Base-by-base conservation (phyloP, 805 yeast species). In the Yamadazyma laniorum region DNA sequence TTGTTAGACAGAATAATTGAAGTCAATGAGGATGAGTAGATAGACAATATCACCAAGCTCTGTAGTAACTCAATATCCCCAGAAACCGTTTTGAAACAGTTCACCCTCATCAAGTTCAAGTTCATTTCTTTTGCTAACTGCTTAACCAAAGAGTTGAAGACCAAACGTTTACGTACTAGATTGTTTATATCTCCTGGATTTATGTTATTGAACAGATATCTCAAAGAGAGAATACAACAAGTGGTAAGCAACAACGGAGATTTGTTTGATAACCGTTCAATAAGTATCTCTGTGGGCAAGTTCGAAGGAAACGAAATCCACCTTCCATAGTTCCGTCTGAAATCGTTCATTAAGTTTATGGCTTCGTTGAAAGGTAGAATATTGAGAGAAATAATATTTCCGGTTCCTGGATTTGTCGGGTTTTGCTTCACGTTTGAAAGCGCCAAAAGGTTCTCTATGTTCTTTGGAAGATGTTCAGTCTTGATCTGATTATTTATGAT, bases 221-320 rank as follows among this genome's bases (percentile, higher is more conserved):
- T 63, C 29, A 84, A 57, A 0, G 86, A 72, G 4, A 84, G 65
- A 16, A 79, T 67, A 53, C 89, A 82, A 42, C 85, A 77, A 0
- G 80, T 70, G 1, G 87, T 80, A 12, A 85, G 58, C n/a, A 85
- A 62, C 26, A 85, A 61, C 1, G 90, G 79, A 15, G 85, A 79
- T 26, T 70, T 66, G 17, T 52, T 42, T 27, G 78, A 55, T 29
- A 84, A 66, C 23, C 72, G 56, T 4, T 65, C 70, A 7, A 82
- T 62, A 16, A 85, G 61, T 25, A 61, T 64, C 14, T 63, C 71
- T 0, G 81, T 70, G 4, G 79, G 53, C 25, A 74, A 52, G 11
- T 63, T 63, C 21, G 72, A 72, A 0, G 90, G 88, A 35, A 85
- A 77, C 37, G 85, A 77, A 3, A 83, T 79, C 95, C 95, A 85